phyloP scores from a whole-genome alignment of 2,329 filamentous ascomycete genomes.

The Trematosphaeria pertusa region DNA sequence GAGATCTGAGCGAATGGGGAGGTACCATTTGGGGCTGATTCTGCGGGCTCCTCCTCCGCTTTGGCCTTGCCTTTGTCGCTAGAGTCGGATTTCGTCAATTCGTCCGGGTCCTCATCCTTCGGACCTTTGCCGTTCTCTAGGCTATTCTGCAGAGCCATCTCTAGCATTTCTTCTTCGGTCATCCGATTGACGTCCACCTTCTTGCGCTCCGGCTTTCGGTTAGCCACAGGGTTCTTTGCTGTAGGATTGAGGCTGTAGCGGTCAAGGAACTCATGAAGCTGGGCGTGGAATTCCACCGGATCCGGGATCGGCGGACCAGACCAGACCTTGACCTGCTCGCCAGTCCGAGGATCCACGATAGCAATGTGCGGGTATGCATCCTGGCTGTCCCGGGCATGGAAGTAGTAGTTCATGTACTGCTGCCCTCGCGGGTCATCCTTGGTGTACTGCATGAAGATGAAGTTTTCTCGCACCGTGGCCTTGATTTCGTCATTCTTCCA shows the following conservation, averaged over 20 bases:
- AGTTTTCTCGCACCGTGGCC: conserved; percentile 86
- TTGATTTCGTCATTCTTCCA: conserved; percentile 88
- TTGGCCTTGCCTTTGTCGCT: conserved; percentile 62
- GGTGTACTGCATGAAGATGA: conserved; percentile 93
- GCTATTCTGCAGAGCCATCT: conserved; percentile 91
- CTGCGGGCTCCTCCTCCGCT: conserved; percentile 30
- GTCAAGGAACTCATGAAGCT: conserved; percentile 95
- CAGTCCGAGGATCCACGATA: conserved; percentile 93
- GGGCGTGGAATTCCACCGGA: conserved; percentile 82
- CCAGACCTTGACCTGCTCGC: conserved; percentile 97
- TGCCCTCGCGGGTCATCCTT: conserved; percentile 81
- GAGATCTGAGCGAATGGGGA: conserved; percentile 74
- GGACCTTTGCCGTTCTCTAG: conserved; percentile 64
- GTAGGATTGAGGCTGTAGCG: conserved; percentile 88
- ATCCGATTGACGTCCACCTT: conserved; percentile 81
- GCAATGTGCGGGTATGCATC: conserved; percentile 95
- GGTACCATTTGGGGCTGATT: conserved; percentile 42
- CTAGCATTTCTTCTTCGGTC: conserved; percentile 97
- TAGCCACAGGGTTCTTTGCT: conserved; percentile 92
- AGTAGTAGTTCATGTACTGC: conserved; percentile 91
- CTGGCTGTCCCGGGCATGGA: conserved; percentile 77
- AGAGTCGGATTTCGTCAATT: conserved; percentile 72
- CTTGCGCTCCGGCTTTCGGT: conserved; percentile 74
- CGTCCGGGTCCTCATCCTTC: conserved; percentile 81
- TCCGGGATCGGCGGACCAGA: conserved; percentile 80